Evolutionary conservation across 345 rosid species (phyloP).

Genomic region (Brassica rapa): DNA sequence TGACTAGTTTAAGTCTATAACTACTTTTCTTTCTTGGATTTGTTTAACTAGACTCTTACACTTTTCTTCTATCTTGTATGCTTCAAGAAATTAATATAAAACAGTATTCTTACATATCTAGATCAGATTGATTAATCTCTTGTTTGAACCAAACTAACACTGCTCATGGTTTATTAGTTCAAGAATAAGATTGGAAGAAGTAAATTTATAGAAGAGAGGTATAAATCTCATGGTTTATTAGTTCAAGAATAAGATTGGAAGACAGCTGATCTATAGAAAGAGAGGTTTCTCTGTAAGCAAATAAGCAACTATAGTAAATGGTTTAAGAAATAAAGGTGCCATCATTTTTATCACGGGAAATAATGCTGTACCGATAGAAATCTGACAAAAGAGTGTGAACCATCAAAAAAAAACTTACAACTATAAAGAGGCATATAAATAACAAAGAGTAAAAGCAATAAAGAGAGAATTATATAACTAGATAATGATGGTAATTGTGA

Average conservation of each 20-base stretch:
- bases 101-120: neutral
- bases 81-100: neutral
- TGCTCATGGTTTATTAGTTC: slow-evolving; percentile 8
- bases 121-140: neutral
- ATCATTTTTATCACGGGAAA: slow-evolving; percentile 50
- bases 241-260: slow-evolving; percentile 21
- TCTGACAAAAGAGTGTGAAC: slow-evolving; percentile 17
- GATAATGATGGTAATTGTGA: slow-evolving; percentile 64
- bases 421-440: neutral
- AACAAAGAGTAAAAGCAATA: slow-evolving; percentile 2
- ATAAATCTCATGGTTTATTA: neutral
- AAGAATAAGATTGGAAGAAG: neutral
- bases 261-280: slow-evolving; percentile 28
- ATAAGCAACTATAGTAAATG: neutral
- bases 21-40: neutral
- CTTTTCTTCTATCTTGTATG: neutral
- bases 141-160: slow-evolving; percentile 10
- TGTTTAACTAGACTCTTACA: neutral
- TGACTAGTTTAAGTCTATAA: slow-evolving; percentile 9
- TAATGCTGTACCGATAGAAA: slow-evolving; percentile 1
- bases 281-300: neutral
- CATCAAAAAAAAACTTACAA: neutral
- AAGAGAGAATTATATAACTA: slow-evolving; percentile 25
- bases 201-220: neutral
- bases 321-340: slow-evolving; percentile 27